Evolutionary conservation across 2,329 filamentous ascomycete species (phyloP), one percentile per base, ranked within the genome.

Genomic region (Trichoderma sp.): DNA sequence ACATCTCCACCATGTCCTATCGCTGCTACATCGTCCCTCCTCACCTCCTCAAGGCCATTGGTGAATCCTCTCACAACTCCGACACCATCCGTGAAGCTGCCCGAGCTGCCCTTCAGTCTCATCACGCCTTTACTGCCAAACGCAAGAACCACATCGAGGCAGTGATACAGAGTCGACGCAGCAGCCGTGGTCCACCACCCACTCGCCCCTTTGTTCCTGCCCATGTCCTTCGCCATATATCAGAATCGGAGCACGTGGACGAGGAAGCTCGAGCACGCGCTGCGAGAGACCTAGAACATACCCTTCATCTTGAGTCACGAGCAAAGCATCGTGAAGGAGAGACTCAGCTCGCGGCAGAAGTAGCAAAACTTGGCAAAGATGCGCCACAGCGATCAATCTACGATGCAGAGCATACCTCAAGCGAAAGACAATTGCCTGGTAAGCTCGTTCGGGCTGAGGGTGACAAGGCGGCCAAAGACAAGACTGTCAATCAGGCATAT

Each of bases 401-500:
- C 71, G 81, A 86, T 58, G 83, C 83, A 72, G 74, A 83, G 39
- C 78, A 84, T 68, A 80, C 75, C 26, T 70, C 76, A 4, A 76
- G 81, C 67, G 81, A 85, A 71, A 47, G 43, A 7, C 50, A 78
- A 0, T 80, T 87, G 4, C 85, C 85, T 3, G 84, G 85, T 32
- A 78, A 79, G 20, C 75, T 85, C 8, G 70, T 83, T 13, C 82
- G 85, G 6, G 76, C 80, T 5, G 85, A 87, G 70, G 84, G 84
- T 3, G 80, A 85, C 62, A 76, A 78, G 1, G 75, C 81, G 2
- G 73, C 77, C 61, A 76, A 79, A 57, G 85, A 87, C 72, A 78
- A 82, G 68, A 78, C 81, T 20, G 85, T 81, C 73, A 86, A 87
- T 73, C 80, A 86, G 65, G 84, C 83, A 1, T 87, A 81, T 72